phyloP scores from a whole-genome alignment of 2,329 filamentous ascomycete genomes.

The Epichloe sibirici region DNA sequence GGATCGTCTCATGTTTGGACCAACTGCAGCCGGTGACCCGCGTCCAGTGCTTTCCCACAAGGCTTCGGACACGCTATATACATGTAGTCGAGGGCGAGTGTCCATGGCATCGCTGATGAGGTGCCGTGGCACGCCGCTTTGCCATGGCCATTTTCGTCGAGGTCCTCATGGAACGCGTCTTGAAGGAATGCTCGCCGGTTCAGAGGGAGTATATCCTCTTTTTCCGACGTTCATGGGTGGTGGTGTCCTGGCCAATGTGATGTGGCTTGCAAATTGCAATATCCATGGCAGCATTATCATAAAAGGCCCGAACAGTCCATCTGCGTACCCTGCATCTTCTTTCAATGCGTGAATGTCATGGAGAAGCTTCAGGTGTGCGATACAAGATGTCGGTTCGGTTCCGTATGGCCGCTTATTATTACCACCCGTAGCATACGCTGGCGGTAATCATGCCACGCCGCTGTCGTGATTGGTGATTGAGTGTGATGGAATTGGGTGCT shows the following conservation, averaged over 20 bases:
- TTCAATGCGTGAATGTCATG: conserved; percentile 55
- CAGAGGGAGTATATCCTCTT: conserved; percentile 30
- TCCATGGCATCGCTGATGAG: conserved; percentile 46
- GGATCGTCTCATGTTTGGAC: conserved; percentile 44
- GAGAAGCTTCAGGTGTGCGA: conserved; percentile 64
- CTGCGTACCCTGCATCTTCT: conserved; percentile 51
- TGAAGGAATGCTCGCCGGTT: conserved; percentile 66
- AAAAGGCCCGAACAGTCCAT: conserved; percentile 55
- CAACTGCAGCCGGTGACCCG: conserved; percentile 38
- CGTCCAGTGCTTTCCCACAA: conserved; percentile 35
- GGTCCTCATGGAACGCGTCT: conserved; percentile 53
- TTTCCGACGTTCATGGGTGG: conserved; percentile 13
- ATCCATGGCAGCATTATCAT: conserved; percentile 30
- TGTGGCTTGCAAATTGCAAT: neutral
- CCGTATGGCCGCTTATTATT: too few relatives aligned
- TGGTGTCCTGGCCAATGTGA: conserved; percentile 3
- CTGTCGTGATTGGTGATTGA: too few relatives aligned
- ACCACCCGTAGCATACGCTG: too few relatives aligned
- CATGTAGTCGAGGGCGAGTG: conserved; percentile 41
- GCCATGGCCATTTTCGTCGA: conserved; percentile 44
- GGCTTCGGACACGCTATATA: conserved; percentile 21
- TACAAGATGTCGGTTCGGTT: conserved; percentile 26
- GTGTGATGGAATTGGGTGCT: too few relatives aligned
- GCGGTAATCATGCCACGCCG: too few relatives aligned
- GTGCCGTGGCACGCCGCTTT: conserved; percentile 53